Base-by-base conservation (phyloP, 345 rosid genomes). In the Sisymbrium irio region DNA sequence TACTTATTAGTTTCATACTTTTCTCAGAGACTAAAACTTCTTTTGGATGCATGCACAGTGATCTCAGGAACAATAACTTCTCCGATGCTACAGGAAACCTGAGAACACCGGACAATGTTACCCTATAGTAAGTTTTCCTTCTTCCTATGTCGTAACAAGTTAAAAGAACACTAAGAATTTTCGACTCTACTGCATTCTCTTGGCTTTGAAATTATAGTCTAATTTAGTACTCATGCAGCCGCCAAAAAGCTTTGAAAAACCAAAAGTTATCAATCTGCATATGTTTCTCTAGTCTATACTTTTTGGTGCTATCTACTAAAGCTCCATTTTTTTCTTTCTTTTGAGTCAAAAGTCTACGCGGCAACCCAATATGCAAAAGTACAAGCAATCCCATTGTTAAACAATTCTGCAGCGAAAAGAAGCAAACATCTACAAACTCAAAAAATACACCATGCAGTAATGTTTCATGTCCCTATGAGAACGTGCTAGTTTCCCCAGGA, bases 61-160 rank as follows among this genome's bases (percentile, higher is more conserved):
- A 93, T 83, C 86, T 90, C 35, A 86, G 91, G 78, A 85, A 93
- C 82, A 90, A 93, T 75, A 57, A n/a, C 54, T 69, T 93, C 72
- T 88, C 95, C 57, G 77, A 59, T 79, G 74, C 87, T 71, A 53
- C 20, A 19, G 93, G 87, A 78, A 83, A 78, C 56, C 78, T 89
- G 45, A 79, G 78, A 73, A 90, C 79, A 45, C 92, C 96, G 0
- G 76, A 35, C 28, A 90, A 89, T 75, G 92, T 90, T 75, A 85
- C 87, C 71, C 76, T 90, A 61, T 84, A 88, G 98, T 90, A 81
- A 75, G 79, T 75, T 67, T 20, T 37, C 3, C 25, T 32, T 60
- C 28, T 67, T 60, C 56, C 3, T 30, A 18, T 19, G n/a, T 22
- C 6, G 4, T 5, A 64, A 32, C 46, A 33, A 42, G 1, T 72